Percentiles rank a stretch among this genome's conserved stretches.
These are phyloP conservation scores for Lentinula detonsa DNA, from an alignment of 768 basidiomycete species.

Conservation along the genomic window DNA sequence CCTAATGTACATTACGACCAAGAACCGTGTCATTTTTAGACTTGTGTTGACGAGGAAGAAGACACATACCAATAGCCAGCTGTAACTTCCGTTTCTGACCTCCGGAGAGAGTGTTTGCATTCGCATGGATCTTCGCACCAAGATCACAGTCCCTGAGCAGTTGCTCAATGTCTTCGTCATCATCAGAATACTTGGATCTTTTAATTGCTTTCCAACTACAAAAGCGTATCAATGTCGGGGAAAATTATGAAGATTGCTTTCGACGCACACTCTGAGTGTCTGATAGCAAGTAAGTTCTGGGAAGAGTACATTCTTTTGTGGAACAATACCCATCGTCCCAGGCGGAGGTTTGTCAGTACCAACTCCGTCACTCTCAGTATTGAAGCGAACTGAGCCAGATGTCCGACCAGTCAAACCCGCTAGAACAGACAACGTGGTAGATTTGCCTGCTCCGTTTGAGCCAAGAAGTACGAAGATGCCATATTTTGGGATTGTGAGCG, in stretches of 20 bases:
- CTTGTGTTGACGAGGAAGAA: not conserved
- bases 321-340: slow-evolving; percentile 70
- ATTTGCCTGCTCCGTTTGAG: slow-evolving; percentile 79
- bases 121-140: slow-evolving; percentile 59
- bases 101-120: slow-evolving; percentile 63
- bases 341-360: slow-evolving; percentile 48
- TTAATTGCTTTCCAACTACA: slow-evolving; percentile 62
- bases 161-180: slow-evolving; percentile 55
- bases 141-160: slow-evolving; percentile 70
- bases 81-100: slow-evolving; percentile 84
- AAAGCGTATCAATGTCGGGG: not conserved
- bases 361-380: slow-evolving; percentile 28
- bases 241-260: not conserved
- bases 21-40: not conserved
- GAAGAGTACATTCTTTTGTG: slow-evolving; percentile 81
- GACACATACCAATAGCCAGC: slow-evolving; percentile 45
- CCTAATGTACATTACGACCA: slow-evolving; percentile 23
- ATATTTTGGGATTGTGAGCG: slow-evolving; percentile 59
- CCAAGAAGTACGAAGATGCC: slow-evolving; percentile 79
- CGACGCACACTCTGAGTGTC: slow-evolving; percentile 45
- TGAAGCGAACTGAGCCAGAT: slow-evolving; percentile 47
- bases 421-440: slow-evolving; percentile 62
- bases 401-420: slow-evolving; percentile 56
- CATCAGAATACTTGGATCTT: slow-evolving; percentile 37
- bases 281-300: slow-evolving; percentile 71